Evolutionary conservation across 345 rosid species (phyloP).

Genomic region (Cardamine resedifolia): DNA sequence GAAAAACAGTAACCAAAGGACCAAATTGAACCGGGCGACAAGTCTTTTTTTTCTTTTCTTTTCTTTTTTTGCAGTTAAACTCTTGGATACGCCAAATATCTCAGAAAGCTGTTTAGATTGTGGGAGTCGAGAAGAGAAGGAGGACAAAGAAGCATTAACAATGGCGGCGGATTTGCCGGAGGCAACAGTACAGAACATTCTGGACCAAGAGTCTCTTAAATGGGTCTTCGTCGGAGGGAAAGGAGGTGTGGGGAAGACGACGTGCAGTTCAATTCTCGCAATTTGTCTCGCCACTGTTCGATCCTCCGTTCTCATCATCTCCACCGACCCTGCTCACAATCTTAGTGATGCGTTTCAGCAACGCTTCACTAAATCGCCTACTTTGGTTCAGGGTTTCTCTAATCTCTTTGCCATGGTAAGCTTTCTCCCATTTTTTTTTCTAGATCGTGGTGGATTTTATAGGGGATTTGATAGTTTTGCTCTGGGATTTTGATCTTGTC

Average conservation of each 20-base stretch:
- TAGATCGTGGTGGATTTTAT: constrained; percentile 20
- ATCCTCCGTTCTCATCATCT: constrained; percentile 92
- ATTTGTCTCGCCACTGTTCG: constrained; percentile 78
- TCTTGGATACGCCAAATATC: not conserved
- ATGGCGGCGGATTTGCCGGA: constrained; percentile 57
- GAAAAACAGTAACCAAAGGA: not conserved
- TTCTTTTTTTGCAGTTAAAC: constrained; percentile 3
- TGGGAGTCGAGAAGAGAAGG: not conserved
- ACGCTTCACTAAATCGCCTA: constrained; percentile 83
- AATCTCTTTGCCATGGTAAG: constrained; percentile 94
- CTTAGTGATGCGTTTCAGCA: constrained; percentile 99
- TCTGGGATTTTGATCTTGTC: constrained; percentile 11
- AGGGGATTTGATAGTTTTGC: not conserved
- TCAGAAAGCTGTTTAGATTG: constrained; percentile 11
- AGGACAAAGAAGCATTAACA: not conserved
- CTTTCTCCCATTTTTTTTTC: not conserved
- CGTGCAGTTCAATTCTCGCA: constrained; percentile 89
- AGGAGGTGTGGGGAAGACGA: constrained; percentile 98
- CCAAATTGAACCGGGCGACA: not conserved
- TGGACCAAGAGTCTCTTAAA: constrained; percentile 84
- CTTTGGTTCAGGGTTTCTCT: constrained; percentile 87
- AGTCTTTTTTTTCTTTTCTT: too few relatives aligned
- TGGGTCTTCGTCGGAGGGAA: constrained; percentile 99
- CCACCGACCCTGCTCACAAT: constrained; percentile 99
- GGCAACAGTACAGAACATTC: constrained; percentile 68